Conservation (phyloP, 768 basidiomycete species). For the Amyloporia xantha region DNA sequence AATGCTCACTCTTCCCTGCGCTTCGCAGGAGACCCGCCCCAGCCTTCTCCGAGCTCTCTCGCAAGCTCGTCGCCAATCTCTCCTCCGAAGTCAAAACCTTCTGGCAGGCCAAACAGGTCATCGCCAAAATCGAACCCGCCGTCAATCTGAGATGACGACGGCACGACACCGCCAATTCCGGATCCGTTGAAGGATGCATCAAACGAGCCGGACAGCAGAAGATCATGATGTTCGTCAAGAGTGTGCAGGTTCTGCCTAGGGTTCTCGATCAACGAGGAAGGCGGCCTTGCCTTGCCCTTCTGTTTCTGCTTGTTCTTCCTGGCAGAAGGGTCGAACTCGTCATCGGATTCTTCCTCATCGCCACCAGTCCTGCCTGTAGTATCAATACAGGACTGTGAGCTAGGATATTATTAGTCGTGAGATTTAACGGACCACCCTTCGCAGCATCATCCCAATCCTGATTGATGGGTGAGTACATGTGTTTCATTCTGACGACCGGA, state of each 20-base stretch:
- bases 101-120: constrained; percentile 44
- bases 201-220: constrained; percentile 59
- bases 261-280: constrained; percentile 33
- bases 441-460: constrained; percentile 16
- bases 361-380: too few species aligned
- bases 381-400: too few species aligned
- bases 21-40: constrained; percentile 34
- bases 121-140: constrained; percentile 40
- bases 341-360: constrained; percentile 33
- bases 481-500: neutral
- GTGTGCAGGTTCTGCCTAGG: constrained; percentile 52
- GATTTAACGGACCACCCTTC: neutral
- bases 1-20: neutral
- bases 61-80: constrained; percentile 71
- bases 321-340: constrained; percentile 42
- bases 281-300: constrained; percentile 24
- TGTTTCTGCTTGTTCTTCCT: constrained; percentile 14
- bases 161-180: constrained; percentile 25
- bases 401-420: too few species aligned
- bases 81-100: constrained; percentile 49
- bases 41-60: constrained; percentile 65
- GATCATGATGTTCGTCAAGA: constrained; percentile 65
- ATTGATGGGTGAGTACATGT: neutral
- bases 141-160: constrained; percentile 52
- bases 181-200: constrained; percentile 49